Evolutionary conservation across 2,329 filamentous ascomycete species (phyloP), one percentile per base, ranked within the genome.

Genomic region (Thelonectria rubi): DNA sequence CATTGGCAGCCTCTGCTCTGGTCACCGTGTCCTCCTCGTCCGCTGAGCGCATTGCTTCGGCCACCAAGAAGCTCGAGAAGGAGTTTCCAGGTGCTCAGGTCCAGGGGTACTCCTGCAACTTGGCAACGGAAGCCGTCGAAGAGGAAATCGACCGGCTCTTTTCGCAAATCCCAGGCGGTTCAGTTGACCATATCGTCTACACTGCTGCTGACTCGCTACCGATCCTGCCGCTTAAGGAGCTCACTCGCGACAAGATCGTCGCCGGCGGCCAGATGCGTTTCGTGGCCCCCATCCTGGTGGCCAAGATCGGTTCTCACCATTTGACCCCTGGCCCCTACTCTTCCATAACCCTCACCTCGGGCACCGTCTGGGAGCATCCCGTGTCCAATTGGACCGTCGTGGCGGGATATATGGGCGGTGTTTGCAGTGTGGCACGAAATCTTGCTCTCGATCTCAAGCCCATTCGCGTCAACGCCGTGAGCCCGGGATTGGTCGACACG

Each of bases 341-440:
- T 8, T 48, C 24, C 24, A 48, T 48, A 24, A 48, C 46, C 6
- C 21, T 48, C 21, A 48, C 46, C 18, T 7, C 12, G 3, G 46
- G 46, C 14, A 15, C 24, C 24, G 26, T 48, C 21, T 48, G 18
- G 11, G 21, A 30, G 12, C 46, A 21, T 12, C 46, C 46, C 14
- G 26, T 30, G 9, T 11, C 21, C 15, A 14, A 34, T 5, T 48
- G 46, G 46, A 30, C 24, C 46, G 26, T 18, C 24, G 15, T 48
- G 12, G 46, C 26, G 24, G 69, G 86, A 80, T 32, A 30, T 21
- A n/a, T n/a, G 26, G 21, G 12, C 18, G 46, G 24, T 7, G 26
- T 30, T 4, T n/a, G 24, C 18, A 14, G 21, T 3, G n/a, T 48
- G 46, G 15, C 18, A 12, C 10, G 24, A 5, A 21, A n/a, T 15